Conservation (phyloP, 441 rosid species). For the Viola pubescens region DNA sequence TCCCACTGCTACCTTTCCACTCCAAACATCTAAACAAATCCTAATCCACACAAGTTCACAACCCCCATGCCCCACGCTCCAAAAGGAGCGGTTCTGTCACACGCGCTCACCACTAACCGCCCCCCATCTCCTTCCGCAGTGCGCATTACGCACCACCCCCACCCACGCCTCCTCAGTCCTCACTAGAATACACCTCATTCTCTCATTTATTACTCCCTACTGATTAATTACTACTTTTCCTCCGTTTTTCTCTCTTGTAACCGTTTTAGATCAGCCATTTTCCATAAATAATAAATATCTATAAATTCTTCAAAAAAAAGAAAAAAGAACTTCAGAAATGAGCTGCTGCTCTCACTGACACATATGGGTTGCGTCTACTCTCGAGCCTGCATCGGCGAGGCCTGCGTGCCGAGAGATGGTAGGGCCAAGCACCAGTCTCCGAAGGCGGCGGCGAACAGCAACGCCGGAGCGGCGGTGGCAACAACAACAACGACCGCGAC, state of each 20-base stretch:
- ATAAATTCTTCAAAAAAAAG: background rate
- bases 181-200: background rate
- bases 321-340: background rate
- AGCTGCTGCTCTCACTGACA: constrained; percentile 13
- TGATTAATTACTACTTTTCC: background rate
- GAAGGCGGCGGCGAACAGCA: background rate
- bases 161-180: background rate
- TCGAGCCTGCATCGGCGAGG: constrained; percentile 89
- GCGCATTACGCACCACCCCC: constrained; percentile 9
- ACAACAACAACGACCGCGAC: constrained; percentile 16
- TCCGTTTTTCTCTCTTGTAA: constrained; percentile 3
- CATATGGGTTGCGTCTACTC: constrained; percentile 94
- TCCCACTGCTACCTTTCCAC: background rate
- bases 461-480: constrained; percentile 5
- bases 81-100: too few species aligned
- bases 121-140: background rate
- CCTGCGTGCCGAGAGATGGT: constrained; percentile 60
- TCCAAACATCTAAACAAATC: background rate
- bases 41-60: background rate
- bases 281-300: background rate
- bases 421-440: constrained; percentile 32
- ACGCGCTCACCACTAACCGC: background rate
- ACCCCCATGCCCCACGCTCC: background rate
- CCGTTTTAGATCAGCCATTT: constrained; percentile 13
- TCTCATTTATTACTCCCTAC: background rate